Percentiles rank a stretch among this genome's conserved stretches.
Evolutionary conservation across 179 eudicot genomes (phyloP).

Genomic region (Amaranthus tricolor): DNA sequence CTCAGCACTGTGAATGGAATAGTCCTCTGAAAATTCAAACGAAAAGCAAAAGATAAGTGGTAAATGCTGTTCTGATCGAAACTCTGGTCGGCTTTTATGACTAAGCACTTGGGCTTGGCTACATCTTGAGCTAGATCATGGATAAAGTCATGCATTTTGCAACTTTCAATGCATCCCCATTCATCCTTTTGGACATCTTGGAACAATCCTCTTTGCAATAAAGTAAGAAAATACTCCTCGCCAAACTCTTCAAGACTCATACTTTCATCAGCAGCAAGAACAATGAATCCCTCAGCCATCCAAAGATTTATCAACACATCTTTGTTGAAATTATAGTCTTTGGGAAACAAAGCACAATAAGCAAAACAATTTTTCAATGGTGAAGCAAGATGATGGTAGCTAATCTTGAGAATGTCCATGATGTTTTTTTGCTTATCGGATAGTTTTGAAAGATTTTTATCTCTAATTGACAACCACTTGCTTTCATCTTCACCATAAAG

Average conservation of each 20-base stretch:
- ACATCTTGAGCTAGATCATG: conserved; percentile 4
- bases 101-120: conserved; percentile 1
- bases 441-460: background rate
- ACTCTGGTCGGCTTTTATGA: background rate
- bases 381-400: conserved; percentile 3
- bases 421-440: background rate
- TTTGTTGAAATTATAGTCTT: no score
- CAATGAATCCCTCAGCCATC: conserved; percentile 14
- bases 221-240: conserved; percentile 1
- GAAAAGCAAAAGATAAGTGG: background rate
- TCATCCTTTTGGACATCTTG: conserved; percentile 9
- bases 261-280: background rate
- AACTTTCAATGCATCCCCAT: background rate
- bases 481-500: background rate
- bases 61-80: background rate
- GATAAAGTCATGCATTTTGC: conserved; percentile 9
- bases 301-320: background rate
- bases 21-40: no score
- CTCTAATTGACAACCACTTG: background rate
- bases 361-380: background rate
- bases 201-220: conserved; percentile 1
- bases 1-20: background rate
- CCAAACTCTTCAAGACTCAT: background rate
- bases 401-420: background rate
- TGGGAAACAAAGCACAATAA: background rate